A percentile compares a stretch with the other conserved stretches of the same genome.
These are phyloP conservation scores for Schoenoplectus triqueter DNA, from an alignment of 202 grass and related monocot genomes.

Conservation along the genomic window DNA sequence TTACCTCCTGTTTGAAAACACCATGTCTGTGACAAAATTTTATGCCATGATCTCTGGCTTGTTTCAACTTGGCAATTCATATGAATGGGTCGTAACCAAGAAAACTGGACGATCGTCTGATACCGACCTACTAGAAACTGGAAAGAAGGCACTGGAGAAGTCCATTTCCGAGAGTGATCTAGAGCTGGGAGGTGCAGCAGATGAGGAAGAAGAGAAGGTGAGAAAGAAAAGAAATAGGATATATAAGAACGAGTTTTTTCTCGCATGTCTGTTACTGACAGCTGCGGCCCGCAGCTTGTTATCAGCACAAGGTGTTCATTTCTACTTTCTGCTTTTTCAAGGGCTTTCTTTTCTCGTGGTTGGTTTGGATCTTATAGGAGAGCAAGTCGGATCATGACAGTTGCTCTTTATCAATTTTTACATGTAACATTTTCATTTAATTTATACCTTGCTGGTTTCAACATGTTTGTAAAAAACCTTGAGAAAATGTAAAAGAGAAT, in stretches of 20 bases:
- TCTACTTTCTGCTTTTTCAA: conserved; percentile 92
- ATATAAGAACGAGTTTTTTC: conserved; percentile 68
- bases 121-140: conserved; percentile 55
- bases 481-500: conserved; percentile 9
- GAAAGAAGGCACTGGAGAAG: conserved; percentile 52
- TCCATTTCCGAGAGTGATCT: conserved; percentile 34
- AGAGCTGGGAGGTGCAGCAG: conserved; percentile 24
- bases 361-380: conserved; percentile 83
- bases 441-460: conserved; percentile 21
- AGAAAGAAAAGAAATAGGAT: conserved; percentile 77
- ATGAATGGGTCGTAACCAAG: conserved; percentile 90
- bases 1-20: conserved; percentile 84
- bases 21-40: conserved; percentile 94
- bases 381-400: conserved; percentile 64
- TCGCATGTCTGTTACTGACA: conserved; percentile 72
- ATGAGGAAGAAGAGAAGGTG: conserved; percentile 29
- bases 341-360: conserved; percentile 80
- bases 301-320: conserved; percentile 86
- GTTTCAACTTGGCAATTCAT: conserved; percentile 82
- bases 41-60: conserved; percentile 85
- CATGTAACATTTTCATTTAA: conserved; percentile 38
- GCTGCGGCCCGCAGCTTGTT: conserved; percentile 75
- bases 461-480: conserved; percentile 1
- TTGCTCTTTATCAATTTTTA: conserved; percentile 14
- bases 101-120: conserved; percentile 80